phyloP scores from a whole-genome alignment of 1,139 yeast species.

The Geotrichum europaeum region DNA sequence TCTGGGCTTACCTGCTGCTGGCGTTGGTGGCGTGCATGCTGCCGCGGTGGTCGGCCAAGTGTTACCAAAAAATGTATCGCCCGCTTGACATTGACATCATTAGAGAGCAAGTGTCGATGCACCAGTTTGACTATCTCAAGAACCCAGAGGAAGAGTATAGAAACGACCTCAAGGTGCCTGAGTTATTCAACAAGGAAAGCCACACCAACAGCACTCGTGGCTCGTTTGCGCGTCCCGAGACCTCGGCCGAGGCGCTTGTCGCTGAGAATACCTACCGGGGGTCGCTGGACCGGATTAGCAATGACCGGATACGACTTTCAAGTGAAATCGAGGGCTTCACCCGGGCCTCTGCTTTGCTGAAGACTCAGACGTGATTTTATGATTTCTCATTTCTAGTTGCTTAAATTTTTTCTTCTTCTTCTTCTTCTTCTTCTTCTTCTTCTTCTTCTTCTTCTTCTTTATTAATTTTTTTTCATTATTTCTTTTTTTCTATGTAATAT shows the following conservation, averaged over 20 bases:
- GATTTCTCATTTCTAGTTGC: neutral
- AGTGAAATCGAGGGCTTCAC: slow-evolving; percentile 15
- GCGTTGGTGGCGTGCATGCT: slow-evolving; percentile 67
- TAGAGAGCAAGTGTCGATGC: slow-evolving; percentile 48
- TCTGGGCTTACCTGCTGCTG: slow-evolving; percentile 77
- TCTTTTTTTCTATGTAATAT: neutral
- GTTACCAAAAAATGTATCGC: slow-evolving; percentile 51
- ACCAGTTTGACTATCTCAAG: slow-evolving; percentile 12
- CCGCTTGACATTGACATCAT: slow-evolving; percentile 84
- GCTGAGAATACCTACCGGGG: neutral
- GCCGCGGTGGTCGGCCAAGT: slow-evolving; percentile 69
- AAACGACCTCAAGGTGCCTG: neutral
- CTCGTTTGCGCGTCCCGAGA: neutral
- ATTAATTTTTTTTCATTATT: neutral
- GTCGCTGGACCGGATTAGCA: slow-evolving; percentile 5
- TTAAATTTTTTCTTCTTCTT: neutral
- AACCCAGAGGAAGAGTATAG: slow-evolving; percentile 20
- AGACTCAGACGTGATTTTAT: slow-evolving; percentile 1
- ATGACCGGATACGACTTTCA: slow-evolving; percentile 10
- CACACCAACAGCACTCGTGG: neutral
- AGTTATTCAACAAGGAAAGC: neutral
- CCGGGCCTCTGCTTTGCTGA: slow-evolving; percentile 7
- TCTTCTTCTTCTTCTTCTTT: neutral
- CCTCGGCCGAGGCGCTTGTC: neutral
- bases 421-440: neutral